Percentiles rank a stretch among this genome's conserved stretches.
These are phyloP conservation scores for Ceratocystis smalleyi DNA, from an alignment of 2,329 filamentous ascomycete genomes.

Conservation along the genomic window DNA sequence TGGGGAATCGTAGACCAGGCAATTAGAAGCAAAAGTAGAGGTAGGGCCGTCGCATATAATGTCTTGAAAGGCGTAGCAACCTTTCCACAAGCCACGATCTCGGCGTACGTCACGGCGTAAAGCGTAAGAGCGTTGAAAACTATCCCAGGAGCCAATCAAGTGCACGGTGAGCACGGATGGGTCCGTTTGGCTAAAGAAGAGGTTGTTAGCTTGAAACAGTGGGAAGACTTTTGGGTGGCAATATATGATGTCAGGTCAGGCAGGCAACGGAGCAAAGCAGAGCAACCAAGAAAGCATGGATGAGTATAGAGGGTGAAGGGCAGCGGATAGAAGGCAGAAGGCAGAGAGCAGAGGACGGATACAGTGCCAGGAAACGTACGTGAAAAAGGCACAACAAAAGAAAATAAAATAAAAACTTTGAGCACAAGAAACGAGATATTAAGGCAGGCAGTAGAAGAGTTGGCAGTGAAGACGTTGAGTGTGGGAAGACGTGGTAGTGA, in stretches of 20 bases:
- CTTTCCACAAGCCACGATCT: conserved; percentile 65
- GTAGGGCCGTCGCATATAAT: conserved; percentile 57
- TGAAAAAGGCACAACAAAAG: neutral
- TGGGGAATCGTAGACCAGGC: neutral
- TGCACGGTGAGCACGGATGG: conserved; percentile 54
- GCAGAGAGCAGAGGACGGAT: neutral
- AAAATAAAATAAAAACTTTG: neutral
- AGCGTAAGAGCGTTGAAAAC: conserved; percentile 62
- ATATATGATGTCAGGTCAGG: neutral
- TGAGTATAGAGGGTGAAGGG: neutral
- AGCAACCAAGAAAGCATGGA: neutral
- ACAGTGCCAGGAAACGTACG: neutral
- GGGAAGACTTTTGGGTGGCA: neutral
- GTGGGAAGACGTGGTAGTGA: neutral
- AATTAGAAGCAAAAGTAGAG: conserved; percentile 13
- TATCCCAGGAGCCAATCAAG: conserved; percentile 88
- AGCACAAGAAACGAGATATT: neutral
- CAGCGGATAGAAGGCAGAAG: neutral
- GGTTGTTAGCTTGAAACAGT: neutral
- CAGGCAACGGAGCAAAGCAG: neutral
- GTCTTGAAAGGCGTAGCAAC: conserved; percentile 72
- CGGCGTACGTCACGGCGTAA: conserved; percentile 69
- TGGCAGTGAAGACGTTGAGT: too few relatives aligned
- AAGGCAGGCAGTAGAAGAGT: neutral
- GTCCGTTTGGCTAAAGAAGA: conserved; percentile 36